Base-by-base conservation (phyloP, 306 rosid genomes). In the Cicer arietinum region DNA sequence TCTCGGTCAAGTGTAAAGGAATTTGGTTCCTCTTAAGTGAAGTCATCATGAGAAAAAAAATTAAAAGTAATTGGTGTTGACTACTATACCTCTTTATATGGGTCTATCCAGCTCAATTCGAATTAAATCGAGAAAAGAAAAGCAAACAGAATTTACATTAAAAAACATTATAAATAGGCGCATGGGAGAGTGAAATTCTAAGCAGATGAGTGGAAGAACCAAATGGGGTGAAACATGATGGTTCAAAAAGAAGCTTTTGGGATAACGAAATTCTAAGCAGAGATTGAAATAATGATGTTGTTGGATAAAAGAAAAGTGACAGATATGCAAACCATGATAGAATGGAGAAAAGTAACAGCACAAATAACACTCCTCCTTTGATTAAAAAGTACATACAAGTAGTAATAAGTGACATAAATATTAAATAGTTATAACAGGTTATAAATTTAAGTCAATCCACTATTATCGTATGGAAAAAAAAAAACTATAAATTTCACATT, bases 231-330 rank as follows among this genome's bases (percentile, higher is more conserved):
- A 44, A 80, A 41, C 25, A 58, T 50, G 68, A 80, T 67, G 17
- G 69, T 67, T 67, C n/a, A 70, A 35, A 52, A 17, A 22, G 53
- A 30, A 72, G 67, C 80, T 68, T 84, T 77, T 67, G 77, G 67
- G 65, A 30, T 30, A 30, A 3, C 3, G 35, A 30, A 30, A 30
- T 30, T 30, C 35, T 30, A 30, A 30, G 35, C 35, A 30, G 35
- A 30, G 35, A 25, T 77, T 54, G 52, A 74, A 73, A 84, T 84
- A 62, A 84, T 84, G 72, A 84, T 84, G 72, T 3, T 74, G 85
- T 48, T 74, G 50, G 61, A 62, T 74, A 73, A 73, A 80, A 51
- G 68, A 51, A 54, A 67, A 50, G 10, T 67, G 41, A 46, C 35
- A 43, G 39, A 63, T 18, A 54, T 62, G 74, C 73, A 53, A 69